Base-by-base conservation (phyloP, 2,329 filamentous ascomycete genomes). In the Aspergillus sp. region DNA sequence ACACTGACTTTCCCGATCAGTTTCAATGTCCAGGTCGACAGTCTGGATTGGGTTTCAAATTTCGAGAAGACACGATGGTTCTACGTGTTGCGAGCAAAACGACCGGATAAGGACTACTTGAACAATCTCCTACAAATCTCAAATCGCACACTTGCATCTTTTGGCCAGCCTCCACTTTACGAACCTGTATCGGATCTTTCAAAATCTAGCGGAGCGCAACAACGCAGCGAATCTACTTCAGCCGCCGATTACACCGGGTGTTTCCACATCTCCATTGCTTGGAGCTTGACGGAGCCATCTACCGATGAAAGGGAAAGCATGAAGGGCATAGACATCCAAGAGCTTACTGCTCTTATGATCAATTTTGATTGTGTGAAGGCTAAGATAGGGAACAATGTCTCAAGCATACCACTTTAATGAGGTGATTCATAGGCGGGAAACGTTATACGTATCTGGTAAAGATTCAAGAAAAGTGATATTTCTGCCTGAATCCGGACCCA, bases 191-290 rank as follows among this genome's bases (percentile, higher is more conserved):
- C 41, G 9, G 12, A 17, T 8, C 11, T 27, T 37, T 33, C 17
- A 14, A 35, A 47, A 15, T 21, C 41, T 19, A 43, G 37, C 24
- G n/a, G n/a, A 33, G 17, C 44, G 15, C 15, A 35, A 6, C 17
- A 52, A 31, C 12, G 43, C 31, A 31, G 33, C 27, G 17, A 43
- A 66, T 24, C 14, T 46, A 8, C 21, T 11, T 23, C 56, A 21
- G 35, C 66, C 7, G 55, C 67, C 35, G 80, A 85, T 64, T 72
- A 73, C 54, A 81, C 82, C 4, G 73, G 80, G 49, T 85, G 83
- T 21, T 97, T 97, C 69, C 95, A 99, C 74, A 78, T 98, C 59
- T 96, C 92, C 46, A 85, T 99, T 56, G 95, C 89, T 0, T 98
- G 93, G 95, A 89, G 84, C 1, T 80, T 93, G 61, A 73, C 79